Evolutionary conservation across 768 basidiomycete genomes (phyloP).

Genomic region (Kwoniella shandongensis): DNA sequence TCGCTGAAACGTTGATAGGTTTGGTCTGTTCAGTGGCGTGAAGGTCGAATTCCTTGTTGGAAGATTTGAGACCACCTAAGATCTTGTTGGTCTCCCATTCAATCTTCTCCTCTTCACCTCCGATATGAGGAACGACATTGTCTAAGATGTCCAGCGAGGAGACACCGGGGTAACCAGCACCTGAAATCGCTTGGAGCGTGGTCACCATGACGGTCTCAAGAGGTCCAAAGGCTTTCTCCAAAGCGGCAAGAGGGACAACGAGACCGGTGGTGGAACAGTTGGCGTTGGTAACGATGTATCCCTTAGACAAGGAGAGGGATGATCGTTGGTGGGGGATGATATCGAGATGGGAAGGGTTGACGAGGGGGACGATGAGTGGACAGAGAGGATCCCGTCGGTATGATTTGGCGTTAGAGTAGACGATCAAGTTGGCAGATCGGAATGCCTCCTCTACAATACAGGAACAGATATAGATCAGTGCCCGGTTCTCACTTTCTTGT

Average conservation of each 20-base stretch:
- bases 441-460: constrained; percentile 76
- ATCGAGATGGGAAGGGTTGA: constrained; percentile 80
- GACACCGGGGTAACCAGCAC: constrained; percentile 96
- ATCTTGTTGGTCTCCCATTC: constrained; percentile 99
- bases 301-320: constrained; percentile 63
- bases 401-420: constrained; percentile 98
- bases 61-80: constrained; percentile 72
- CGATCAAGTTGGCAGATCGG: constrained; percentile 77
- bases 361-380: constrained; percentile 93
- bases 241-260: constrained; percentile 45
- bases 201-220: constrained; percentile 86
- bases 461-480: no score
- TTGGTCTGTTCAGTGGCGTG: constrained; percentile 60
- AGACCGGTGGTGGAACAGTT: constrained; percentile 94
- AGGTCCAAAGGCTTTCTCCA: constrained; percentile 74
- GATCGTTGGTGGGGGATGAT: constrained; percentile 80
- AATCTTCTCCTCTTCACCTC: constrained; percentile 90
- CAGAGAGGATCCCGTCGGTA: constrained; percentile 87
- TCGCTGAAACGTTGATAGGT: constrained; percentile 84
- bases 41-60: constrained; percentile 73
- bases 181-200: constrained; percentile 96
- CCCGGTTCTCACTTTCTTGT: neutral
- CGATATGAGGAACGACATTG: constrained; percentile 92
- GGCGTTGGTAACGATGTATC: constrained; percentile 97
- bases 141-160: constrained; percentile 86